Evolutionary conservation across 257 asterid species (phyloP).

Genomic region (Rubia yunnanensis): DNA sequence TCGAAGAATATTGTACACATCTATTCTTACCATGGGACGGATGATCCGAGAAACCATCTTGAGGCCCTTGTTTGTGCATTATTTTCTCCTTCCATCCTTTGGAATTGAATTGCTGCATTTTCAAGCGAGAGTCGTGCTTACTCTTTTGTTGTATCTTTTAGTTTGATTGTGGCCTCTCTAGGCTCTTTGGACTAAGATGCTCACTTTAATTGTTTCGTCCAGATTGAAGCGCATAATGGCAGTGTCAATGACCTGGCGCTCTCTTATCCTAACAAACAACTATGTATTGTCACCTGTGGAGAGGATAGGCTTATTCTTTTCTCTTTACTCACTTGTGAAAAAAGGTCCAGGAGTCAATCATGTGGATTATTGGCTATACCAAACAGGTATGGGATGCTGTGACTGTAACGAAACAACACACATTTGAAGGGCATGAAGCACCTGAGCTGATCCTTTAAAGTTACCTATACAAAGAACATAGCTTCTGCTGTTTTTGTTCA

Average conservation of each 20-base stretch:
- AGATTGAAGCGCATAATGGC: slow-evolving; percentile 64
- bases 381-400: slow-evolving; percentile 56
- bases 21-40: slow-evolving; percentile 48
- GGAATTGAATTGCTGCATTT: background rate
- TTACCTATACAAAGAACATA: background rate
- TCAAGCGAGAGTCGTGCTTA: background rate
- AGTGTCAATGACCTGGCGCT: slow-evolving; percentile 65
- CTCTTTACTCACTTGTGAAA: background rate
- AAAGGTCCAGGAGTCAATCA: background rate
- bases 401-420: slow-evolving; percentile 39
- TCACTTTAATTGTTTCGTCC: slow-evolving; percentile 7
- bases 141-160: background rate
- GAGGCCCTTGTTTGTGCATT: slow-evolving; percentile 32
- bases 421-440: slow-evolving; percentile 59
- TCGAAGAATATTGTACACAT: slow-evolving; percentile 60
- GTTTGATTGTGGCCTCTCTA: background rate
- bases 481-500: background rate
- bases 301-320: slow-evolving; percentile 47
- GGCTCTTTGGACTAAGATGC: background rate
- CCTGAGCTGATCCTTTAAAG: slow-evolving; percentile 13
- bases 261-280: slow-evolving; percentile 48
- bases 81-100: background rate
- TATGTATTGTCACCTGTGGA: slow-evolving; percentile 51
- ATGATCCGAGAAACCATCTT: slow-evolving; percentile 48
- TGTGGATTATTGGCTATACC: slow-evolving; percentile 5